Evolutionary conservation across 768 basidiomycete species (phyloP).

Genomic region (Gloeostereum incarnatum): DNA sequence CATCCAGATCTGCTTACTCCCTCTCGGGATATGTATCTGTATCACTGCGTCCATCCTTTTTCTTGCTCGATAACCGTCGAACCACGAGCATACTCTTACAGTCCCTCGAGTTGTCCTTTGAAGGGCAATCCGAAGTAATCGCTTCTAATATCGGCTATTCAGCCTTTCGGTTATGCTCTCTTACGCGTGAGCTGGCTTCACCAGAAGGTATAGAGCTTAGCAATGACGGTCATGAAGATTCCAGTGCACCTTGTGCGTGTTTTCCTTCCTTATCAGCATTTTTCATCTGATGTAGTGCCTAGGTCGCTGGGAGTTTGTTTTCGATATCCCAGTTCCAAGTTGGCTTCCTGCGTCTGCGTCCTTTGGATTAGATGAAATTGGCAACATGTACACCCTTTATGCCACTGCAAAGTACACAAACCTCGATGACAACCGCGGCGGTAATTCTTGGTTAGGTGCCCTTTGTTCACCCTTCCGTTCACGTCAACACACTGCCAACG

Average conservation of each 20-base stretch:
- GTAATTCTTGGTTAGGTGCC: conserved; percentile 26
- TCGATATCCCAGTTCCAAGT: conserved; percentile 80
- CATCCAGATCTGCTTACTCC: conserved; percentile 71
- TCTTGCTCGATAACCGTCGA: conserved; percentile 45
- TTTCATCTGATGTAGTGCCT: conserved; percentile 1
- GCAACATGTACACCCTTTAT: conserved; percentile 57
- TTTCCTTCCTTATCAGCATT: neutral
- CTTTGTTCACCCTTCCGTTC: conserved; percentile 51
- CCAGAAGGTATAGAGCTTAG: conserved; percentile 47
- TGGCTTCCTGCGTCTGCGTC: conserved; percentile 69
- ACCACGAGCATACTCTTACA: conserved; percentile 47
- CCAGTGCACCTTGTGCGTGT: conserved; percentile 36
- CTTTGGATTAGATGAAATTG: conserved; percentile 42
- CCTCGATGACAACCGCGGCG: conserved; percentile 26
- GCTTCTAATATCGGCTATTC: conserved; percentile 59
- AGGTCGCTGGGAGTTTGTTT: conserved; percentile 66
- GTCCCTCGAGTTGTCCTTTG: conserved; percentile 70
- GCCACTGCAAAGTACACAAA: conserved; percentile 54
- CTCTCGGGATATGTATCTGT: conserved; percentile 76
- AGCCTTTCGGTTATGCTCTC: conserved; percentile 54
- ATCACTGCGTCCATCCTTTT: conserved; percentile 44
- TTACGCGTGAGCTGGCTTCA: conserved; percentile 54
- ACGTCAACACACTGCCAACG: conserved; percentile 28
- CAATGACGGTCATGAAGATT: conserved; percentile 56
- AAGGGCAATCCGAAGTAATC: conserved; percentile 76